Percentiles rank a stretch among this genome's conserved stretches.
phyloP scores from a whole-genome alignment of 306 rosid genomes.

The Echinosophora koreensis region DNA sequence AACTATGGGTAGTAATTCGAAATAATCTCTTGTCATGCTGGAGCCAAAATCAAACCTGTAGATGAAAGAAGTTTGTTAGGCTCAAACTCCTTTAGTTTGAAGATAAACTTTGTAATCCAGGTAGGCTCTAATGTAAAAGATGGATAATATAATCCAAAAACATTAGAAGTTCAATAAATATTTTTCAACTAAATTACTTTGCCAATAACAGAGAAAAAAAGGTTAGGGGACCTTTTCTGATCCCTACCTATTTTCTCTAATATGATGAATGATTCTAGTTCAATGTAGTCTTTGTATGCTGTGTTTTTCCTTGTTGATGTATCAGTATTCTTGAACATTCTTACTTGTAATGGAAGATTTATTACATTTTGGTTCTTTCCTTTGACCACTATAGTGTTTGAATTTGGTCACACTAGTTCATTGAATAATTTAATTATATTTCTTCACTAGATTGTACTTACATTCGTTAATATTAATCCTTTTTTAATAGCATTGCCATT shows the following conservation, averaged over 20 bases:
- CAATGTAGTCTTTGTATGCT: background rate
- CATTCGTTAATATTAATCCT: slow-evolving; percentile 38
- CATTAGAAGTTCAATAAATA: background rate
- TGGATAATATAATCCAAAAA: background rate
- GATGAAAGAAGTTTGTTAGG: background rate
- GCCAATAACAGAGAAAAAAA: background rate
- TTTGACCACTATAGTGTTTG: slow-evolving; percentile 11
- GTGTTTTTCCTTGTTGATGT: background rate
- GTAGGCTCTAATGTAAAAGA: background rate
- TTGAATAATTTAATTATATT: slow-evolving; percentile 31
- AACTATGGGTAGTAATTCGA: background rate
- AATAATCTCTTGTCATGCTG: background rate
- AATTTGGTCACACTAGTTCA: slow-evolving; percentile 19
- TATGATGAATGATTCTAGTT: slow-evolving; percentile 24
- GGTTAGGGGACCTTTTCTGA: slow-evolving; percentile 18
- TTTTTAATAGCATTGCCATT: slow-evolving; percentile 84
- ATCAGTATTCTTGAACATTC: slow-evolving; percentile 6
- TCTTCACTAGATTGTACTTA: slow-evolving; percentile 5
- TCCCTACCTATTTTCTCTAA: slow-evolving; percentile 10
- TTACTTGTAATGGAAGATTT: slow-evolving; percentile 29
- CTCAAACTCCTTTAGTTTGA: background rate
- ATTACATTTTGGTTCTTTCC: slow-evolving; percentile 7
- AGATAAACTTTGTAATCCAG: background rate
- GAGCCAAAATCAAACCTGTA: background rate
- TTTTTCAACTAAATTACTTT: background rate